Evolutionary conservation across 177 flowering plant genomes (phyloP).

Genomic region (Vitis hybrid): DNA sequence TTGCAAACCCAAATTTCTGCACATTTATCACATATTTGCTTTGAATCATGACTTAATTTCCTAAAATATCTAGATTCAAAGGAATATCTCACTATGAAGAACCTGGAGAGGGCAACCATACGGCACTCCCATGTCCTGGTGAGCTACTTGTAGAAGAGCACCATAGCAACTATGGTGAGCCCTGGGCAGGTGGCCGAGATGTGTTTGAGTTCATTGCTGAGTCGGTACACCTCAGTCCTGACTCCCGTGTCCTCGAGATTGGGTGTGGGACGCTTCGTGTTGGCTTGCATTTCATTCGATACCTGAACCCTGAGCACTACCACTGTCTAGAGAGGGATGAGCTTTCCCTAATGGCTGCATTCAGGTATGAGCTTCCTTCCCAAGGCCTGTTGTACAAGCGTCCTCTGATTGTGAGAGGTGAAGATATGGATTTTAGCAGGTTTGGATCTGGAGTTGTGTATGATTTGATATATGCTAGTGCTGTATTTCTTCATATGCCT

Average conservation of each 20-base stretch:
- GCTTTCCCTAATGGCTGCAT: slow-evolving; percentile 89
- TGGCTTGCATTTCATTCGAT: slow-evolving; percentile 85
- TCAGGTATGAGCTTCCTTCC: slow-evolving; percentile 92
- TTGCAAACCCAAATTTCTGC: no score
- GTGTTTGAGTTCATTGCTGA: slow-evolving; percentile 91
- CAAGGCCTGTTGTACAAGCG: slow-evolving; percentile 85
- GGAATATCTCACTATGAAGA: slow-evolving; percentile 98
- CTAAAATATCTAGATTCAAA: slow-evolving; percentile 56
- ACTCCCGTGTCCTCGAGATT: slow-evolving; percentile 80
- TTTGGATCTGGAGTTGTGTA: slow-evolving; percentile 65
- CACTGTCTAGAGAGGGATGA: slow-evolving; percentile 92
- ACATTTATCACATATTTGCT: no score
- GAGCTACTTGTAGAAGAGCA: slow-evolving; percentile 94
- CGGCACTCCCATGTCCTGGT: slow-evolving; percentile 82
- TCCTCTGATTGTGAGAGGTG: slow-evolving; percentile 81
- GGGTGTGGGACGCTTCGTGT: slow-evolving; percentile 98
- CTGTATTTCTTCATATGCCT: slow-evolving; percentile 96
- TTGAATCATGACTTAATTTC: not conserved
- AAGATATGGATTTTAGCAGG: slow-evolving; percentile 85
- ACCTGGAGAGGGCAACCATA: slow-evolving; percentile 59
- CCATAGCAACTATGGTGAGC: slow-evolving; percentile 98
- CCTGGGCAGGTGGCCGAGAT: slow-evolving; percentile 99
- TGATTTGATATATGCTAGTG: slow-evolving; percentile 94
- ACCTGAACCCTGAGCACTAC: slow-evolving; percentile 58
- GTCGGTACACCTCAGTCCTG: slow-evolving; percentile 44